phyloP scores from a whole-genome alignment of 768 basidiomycete species.

The Tricholoma sp. region DNA sequence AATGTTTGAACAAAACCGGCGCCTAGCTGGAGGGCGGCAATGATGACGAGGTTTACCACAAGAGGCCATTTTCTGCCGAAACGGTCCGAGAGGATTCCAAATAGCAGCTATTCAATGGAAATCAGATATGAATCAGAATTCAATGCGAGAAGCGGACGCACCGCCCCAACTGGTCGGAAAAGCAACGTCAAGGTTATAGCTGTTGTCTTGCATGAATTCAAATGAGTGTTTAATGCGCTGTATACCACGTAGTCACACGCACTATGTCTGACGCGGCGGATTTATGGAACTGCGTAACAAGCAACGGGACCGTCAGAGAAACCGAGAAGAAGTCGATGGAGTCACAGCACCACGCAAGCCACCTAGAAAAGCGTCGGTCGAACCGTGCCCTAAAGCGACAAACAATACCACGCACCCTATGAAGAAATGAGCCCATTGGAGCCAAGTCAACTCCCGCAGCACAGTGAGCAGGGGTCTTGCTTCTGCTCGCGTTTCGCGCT shows the following conservation, averaged over 20 bases:
- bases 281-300: constrained; percentile 44
- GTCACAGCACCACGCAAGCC: constrained; percentile 84
- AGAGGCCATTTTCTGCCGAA: constrained; percentile 94
- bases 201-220: constrained; percentile 42
- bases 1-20: constrained; percentile 77
- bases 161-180: constrained; percentile 75
- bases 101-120: constrained; percentile 41
- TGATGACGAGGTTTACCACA: constrained; percentile 67
- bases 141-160: constrained; percentile 19
- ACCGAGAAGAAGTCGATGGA: constrained; percentile 87
- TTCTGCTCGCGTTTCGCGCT: constrained; percentile 32
- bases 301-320: constrained; percentile 46
- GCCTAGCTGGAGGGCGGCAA: constrained; percentile 68
- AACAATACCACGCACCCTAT: constrained; percentile 35
- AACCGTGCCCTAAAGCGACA: too few relatives aligned
- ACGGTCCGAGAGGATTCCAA: constrained; percentile 79
- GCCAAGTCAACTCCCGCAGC: constrained; percentile 37
- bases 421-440: constrained; percentile 57
- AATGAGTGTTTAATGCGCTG: too few relatives aligned
- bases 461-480: constrained; percentile 39
- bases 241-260: constrained; percentile 4
- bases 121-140: constrained; percentile 13
- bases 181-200: constrained; percentile 88
- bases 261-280: constrained; percentile 32
- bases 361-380: constrained; percentile 30